Conservation (phyloP, 73 alveolate genomes). For the Diophrys sp. region DNA sequence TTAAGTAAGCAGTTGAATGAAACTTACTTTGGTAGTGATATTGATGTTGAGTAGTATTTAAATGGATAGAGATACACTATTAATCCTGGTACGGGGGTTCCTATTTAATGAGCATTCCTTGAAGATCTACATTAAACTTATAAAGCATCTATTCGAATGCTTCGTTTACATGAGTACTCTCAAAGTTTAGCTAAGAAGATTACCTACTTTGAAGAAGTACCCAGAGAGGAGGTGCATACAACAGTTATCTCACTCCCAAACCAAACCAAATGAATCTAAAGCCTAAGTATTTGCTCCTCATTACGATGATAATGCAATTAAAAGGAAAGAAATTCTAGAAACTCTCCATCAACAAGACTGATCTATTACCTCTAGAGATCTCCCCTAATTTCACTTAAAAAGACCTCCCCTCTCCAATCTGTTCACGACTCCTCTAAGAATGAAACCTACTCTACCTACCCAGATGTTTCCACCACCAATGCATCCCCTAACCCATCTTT, state of each 20-base stretch:
- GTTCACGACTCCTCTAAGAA: neutral
- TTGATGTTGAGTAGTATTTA: neutral
- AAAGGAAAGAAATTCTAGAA: slow-evolving; percentile 8
- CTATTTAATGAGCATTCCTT: neutral
- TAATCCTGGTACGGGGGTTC: slow-evolving; percentile 1
- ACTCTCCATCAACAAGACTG: neutral
- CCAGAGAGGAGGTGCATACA: slow-evolving; percentile 9
- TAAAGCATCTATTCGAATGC: neutral
- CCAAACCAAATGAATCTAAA: neutral
- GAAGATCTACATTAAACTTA: neutral
- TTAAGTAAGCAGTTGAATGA: neutral
- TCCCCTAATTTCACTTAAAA: neutral
- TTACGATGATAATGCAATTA: slow-evolving; percentile 5
- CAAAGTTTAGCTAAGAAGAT: neutral
- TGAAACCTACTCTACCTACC: slow-evolving; percentile 7
- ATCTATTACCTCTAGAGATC: neutral
- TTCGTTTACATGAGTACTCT: slow-evolving; percentile 6
- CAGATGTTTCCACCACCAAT: neutral
- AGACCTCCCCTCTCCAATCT: neutral
- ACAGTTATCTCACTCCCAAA: slow-evolving; percentile 3
- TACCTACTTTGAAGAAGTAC: neutral
- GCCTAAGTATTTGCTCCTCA: slow-evolving; percentile 20
- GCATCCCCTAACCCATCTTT: neutral
- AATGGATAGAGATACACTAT: slow-evolving; percentile 7
- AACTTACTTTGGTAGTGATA: neutral